Evolutionary conservation across 2,329 filamentous ascomycete species (phyloP).

Genomic region (Coniosporium tulheliwenetii): DNA sequence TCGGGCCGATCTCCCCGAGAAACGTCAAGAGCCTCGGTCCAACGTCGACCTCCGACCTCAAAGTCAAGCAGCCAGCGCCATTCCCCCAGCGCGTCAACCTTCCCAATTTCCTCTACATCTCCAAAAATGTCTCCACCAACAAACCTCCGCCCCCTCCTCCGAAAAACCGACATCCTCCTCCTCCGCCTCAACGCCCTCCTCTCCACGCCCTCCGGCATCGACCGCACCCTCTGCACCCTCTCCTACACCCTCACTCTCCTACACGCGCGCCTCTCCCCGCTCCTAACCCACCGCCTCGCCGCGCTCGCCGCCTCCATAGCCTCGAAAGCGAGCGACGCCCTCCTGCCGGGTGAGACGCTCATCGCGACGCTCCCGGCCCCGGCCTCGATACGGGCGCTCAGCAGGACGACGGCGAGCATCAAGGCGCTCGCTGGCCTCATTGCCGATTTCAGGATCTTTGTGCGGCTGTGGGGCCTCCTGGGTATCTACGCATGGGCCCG

Average conservation of each 20-base stretch:
- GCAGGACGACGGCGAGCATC: slow-evolving; percentile 14
- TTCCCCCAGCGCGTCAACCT: not conserved
- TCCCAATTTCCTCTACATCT: not conserved
- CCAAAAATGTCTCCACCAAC: not conserved
- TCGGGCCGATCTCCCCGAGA: too few species aligned
- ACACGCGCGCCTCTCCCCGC: slow-evolving; percentile 20
- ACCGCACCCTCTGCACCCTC: slow-evolving; percentile 25
- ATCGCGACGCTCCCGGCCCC: slow-evolving; percentile 21
- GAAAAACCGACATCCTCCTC: slow-evolving; percentile 15
- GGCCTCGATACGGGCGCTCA: slow-evolving; percentile 14
- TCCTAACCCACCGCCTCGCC: slow-evolving; percentile 19
- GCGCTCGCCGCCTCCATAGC: slow-evolving; percentile 19
- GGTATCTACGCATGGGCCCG: slow-evolving; percentile 56
- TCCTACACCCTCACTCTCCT: slow-evolving; percentile 27
- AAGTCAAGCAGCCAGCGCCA: too few species aligned
- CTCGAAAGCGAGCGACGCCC: slow-evolving; percentile 18
- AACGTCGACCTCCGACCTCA: too few species aligned
- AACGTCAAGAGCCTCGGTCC: too few species aligned
- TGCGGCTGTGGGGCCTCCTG: slow-evolving; percentile 62
- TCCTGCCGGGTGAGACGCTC: slow-evolving; percentile 25
- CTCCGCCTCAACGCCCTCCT: slow-evolving; percentile 19
- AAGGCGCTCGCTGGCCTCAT: slow-evolving; percentile 46
- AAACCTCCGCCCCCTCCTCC: slow-evolving; percentile 5
- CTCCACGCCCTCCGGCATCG: slow-evolving; percentile 22
- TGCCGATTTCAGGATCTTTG: slow-evolving; percentile 55